Percentiles rank a stretch among this genome's conserved stretches.
These are phyloP conservation scores for Aaosphaeria pasadenensis DNA, from an alignment of 2,329 filamentous ascomycete species.

Conservation along the genomic window DNA sequence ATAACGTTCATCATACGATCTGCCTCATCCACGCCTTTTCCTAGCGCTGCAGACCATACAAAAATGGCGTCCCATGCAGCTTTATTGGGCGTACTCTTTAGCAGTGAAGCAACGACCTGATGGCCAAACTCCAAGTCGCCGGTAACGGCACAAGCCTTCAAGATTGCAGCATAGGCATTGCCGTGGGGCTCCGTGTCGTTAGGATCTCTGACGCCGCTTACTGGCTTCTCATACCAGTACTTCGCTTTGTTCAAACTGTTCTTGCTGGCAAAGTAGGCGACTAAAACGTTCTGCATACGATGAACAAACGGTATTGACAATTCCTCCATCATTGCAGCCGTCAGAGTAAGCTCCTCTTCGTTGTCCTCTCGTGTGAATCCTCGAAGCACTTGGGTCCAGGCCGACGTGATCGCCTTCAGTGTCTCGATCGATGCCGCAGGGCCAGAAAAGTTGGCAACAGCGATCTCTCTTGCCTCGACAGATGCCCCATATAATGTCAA, in stretches of 20 bases:
- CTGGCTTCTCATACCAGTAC: conserved; percentile 62
- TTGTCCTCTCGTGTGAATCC: conserved; percentile 63
- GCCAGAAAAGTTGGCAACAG: neutral
- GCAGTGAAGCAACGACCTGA: conserved; percentile 43
- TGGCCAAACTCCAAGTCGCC: conserved; percentile 32
- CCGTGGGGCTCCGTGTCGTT: conserved; percentile 4
- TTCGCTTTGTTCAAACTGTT: conserved; percentile 61
- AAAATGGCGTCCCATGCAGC: conserved; percentile 69
- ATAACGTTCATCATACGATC: conserved; percentile 70
- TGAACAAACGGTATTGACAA: conserved; percentile 35
- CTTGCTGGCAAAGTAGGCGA: conserved; percentile 59
- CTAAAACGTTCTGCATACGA: conserved; percentile 50
- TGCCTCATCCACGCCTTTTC: conserved; percentile 69
- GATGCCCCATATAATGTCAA: conserved; percentile 18
- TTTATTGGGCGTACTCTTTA: conserved; percentile 40
- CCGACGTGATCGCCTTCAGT: neutral
- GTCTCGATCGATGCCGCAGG: neutral
- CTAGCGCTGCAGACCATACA: conserved; percentile 71
- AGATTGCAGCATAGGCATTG: conserved; percentile 52
- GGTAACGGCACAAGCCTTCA: conserved; percentile 53
- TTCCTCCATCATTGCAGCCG: conserved; percentile 52
- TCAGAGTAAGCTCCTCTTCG: conserved; percentile 56
- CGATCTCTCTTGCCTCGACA: conserved; percentile 23
- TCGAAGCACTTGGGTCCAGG: conserved; percentile 46
- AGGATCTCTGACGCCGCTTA: conserved; percentile 30